phyloP scores from a whole-genome alignment of 2,329 filamentous ascomycete genomes.

The Aspergillus pseudoterreus region DNA sequence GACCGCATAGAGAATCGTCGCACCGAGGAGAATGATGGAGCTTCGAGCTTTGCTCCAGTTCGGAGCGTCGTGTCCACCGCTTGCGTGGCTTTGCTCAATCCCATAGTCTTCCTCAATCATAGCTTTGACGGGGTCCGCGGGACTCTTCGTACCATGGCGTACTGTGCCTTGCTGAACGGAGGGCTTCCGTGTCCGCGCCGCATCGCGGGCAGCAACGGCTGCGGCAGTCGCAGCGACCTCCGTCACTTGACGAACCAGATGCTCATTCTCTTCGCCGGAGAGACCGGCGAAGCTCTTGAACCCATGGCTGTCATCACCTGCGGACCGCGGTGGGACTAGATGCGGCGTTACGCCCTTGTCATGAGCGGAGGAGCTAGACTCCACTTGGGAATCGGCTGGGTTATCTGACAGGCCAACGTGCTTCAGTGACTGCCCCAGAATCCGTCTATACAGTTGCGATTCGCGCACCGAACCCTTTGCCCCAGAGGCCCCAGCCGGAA shows the following conservation, averaged over 20 bases:
- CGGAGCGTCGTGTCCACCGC: constrained; percentile 89
- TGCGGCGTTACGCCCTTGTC: constrained; percentile 53
- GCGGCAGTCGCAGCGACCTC: constrained; percentile 93
- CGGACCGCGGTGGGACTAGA: constrained; percentile 68
- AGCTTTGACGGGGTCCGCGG: constrained; percentile 33
- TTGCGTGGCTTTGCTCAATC: constrained; percentile 41
- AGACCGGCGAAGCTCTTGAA: constrained; percentile 56
- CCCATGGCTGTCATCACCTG: constrained; percentile 37
- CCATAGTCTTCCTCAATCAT: constrained; percentile 46
- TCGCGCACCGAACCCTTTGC: constrained; percentile 72
- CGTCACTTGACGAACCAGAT: constrained; percentile 78
- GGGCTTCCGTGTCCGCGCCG: constrained; percentile 51
- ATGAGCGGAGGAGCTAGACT: constrained; percentile 17
- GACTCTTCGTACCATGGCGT: constrained; percentile 34
- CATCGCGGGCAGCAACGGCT: constrained; percentile 79
- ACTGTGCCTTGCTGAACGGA: constrained; percentile 36
- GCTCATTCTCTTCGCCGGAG: constrained; percentile 76
- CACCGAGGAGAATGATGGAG: constrained; percentile 79
- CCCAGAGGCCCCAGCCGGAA: constrained; percentile 41
- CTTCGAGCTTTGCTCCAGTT: constrained; percentile 96
- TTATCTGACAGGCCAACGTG: constrained; percentile 68
- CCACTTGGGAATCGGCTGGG: constrained; percentile 39
- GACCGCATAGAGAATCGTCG: constrained; percentile 89
- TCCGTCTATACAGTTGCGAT: constrained; percentile 86
- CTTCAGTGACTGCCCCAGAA: constrained; percentile 83